Percentiles rank a stretch among this genome's conserved stretches.
These are phyloP conservation scores for Orychophragmus violaceus DNA, from an alignment of 345 rosid species.

Conservation along the genomic window DNA sequence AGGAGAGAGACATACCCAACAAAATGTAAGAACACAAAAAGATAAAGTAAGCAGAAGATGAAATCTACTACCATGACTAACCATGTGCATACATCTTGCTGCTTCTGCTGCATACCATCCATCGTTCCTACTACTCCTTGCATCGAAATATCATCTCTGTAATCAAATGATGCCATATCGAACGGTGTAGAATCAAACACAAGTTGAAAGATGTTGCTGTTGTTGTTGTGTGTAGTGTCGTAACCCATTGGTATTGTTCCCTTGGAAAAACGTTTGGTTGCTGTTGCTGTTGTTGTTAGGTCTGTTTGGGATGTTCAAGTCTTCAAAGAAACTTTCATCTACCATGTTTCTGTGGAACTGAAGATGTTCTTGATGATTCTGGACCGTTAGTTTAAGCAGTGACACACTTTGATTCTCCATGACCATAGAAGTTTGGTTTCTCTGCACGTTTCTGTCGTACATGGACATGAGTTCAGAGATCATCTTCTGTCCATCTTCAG, in stretches of 20 bases:
- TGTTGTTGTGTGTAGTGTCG: conserved; percentile 8
- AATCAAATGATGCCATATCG: conserved; percentile 52
- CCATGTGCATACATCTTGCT: conserved; percentile 71
- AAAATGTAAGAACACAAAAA: conserved; percentile 1
- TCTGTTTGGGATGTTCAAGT: conserved; percentile 39
- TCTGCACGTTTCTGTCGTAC: too few species aligned
- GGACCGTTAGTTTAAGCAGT: too few species aligned
- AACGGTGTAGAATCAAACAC: conserved; percentile 58
- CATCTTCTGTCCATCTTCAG: too few species aligned
- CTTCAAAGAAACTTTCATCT: conserved; percentile 52
- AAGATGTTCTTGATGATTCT: too few species aligned
- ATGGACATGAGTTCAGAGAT: too few species aligned
- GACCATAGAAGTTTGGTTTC: too few species aligned
- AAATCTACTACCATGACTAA: conserved; percentile 31
- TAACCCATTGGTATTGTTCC: conserved; percentile 28
- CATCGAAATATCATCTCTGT: conserved; percentile 59
- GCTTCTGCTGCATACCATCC: conserved; percentile 57
- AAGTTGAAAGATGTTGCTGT: conserved; percentile 35
- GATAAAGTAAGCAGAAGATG: not conserved
- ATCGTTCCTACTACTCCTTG: conserved; percentile 30
- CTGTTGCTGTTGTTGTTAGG: conserved; percentile 20
- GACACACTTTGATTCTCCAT: too few species aligned
- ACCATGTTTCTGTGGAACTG: too few species aligned
- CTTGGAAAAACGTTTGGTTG: conserved; percentile 48
- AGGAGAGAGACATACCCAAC: conserved; percentile 3